phyloP scores from a whole-genome alignment of 106 monocot species.

The Narthecium ossifragum region DNA sequence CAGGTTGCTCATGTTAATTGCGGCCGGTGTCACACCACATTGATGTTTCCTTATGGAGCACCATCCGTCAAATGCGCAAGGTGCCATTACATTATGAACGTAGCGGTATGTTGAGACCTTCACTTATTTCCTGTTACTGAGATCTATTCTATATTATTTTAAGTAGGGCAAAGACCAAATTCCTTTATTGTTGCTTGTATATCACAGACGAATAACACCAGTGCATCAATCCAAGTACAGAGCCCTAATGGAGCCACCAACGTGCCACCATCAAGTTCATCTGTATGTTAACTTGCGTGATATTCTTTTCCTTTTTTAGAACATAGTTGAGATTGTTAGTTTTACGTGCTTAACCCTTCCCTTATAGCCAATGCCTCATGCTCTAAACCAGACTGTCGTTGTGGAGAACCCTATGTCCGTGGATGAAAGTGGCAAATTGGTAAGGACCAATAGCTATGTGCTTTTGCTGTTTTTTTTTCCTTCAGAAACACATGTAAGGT shows the following conservation, averaged over 20 bases:
- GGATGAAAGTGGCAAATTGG: slow-evolving; percentile 58
- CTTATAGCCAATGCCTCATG: slow-evolving; percentile 10
- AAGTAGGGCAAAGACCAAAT: background rate
- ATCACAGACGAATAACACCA: slow-evolving; percentile 21
- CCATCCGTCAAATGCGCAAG: slow-evolving; percentile 56
- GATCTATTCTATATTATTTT: background rate
- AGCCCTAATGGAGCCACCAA: slow-evolving; percentile 31
- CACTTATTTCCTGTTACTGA: background rate
- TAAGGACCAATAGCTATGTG: too few species aligned
- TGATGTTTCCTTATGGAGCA: slow-evolving; percentile 67
- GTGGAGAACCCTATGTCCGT: slow-evolving; percentile 73
- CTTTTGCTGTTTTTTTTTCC: background rate
- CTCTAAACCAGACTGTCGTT: slow-evolving; percentile 44
- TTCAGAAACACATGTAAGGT: too few species aligned
- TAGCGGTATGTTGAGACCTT: slow-evolving; percentile 26
- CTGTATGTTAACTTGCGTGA: slow-evolving; percentile 30
- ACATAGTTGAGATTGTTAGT: too few species aligned
- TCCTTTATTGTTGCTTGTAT: background rate
- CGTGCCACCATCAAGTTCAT: slow-evolving; percentile 19
- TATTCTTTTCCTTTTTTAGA: background rate
- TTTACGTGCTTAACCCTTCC: background rate
- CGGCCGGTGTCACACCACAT: slow-evolving; percentile 37
- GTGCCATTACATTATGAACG: slow-evolving; percentile 53
- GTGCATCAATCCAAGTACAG: slow-evolving; percentile 17
- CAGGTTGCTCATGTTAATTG: slow-evolving; percentile 60